These are phyloP conservation scores for Schrenkiella parvula DNA, from an alignment of 345 rosid species.

Conservation along the genomic window DNA sequence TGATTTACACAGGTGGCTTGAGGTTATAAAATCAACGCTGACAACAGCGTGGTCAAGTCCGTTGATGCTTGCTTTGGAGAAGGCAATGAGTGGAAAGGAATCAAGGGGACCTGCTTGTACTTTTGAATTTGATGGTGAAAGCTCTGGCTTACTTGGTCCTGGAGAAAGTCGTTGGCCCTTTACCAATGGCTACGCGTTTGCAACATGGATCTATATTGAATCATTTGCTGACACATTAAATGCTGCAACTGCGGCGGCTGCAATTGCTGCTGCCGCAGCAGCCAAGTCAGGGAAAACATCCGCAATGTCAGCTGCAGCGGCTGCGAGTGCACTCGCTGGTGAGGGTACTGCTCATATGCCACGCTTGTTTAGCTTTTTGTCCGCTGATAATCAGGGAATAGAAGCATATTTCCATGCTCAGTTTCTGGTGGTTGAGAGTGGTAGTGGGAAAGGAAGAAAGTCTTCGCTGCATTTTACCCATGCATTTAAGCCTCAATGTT, in stretches of 20 bases:
- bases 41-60: slow-evolving; percentile 64
- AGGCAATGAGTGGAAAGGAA: slow-evolving; percentile 90
- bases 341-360: slow-evolving; percentile 99
- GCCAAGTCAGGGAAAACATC: slow-evolving; percentile 98
- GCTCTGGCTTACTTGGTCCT: slow-evolving; percentile 99
- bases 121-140: slow-evolving; percentile 98
- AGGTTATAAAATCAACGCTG: slow-evolving; percentile 60
- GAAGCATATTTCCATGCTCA: slow-evolving; percentile 99
- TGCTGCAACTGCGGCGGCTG: slow-evolving; percentile 96
- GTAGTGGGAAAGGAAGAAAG: slow-evolving; percentile 90
- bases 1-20: slow-evolving; percentile 80
- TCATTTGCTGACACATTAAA: slow-evolving; percentile 99
- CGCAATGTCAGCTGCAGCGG: slow-evolving; percentile 99
- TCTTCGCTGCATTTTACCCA: slow-evolving; percentile 96
- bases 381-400: slow-evolving; percentile 95
- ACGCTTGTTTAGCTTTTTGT: slow-evolving; percentile 90
- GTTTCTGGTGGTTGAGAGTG: slow-evolving; percentile 96
- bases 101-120: slow-evolving; percentile 90
- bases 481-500: slow-evolving; percentile 98
- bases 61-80: slow-evolving; percentile 79
- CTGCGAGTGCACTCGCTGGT: slow-evolving; percentile 99
- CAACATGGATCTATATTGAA: slow-evolving; percentile 97
- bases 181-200: slow-evolving; percentile 88
- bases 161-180: slow-evolving; percentile 99
- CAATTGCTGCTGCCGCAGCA: slow-evolving; percentile 97